phyloP scores from a whole-genome alignment of 345 rosid species.

The Gossypium rotundifolium region DNA sequence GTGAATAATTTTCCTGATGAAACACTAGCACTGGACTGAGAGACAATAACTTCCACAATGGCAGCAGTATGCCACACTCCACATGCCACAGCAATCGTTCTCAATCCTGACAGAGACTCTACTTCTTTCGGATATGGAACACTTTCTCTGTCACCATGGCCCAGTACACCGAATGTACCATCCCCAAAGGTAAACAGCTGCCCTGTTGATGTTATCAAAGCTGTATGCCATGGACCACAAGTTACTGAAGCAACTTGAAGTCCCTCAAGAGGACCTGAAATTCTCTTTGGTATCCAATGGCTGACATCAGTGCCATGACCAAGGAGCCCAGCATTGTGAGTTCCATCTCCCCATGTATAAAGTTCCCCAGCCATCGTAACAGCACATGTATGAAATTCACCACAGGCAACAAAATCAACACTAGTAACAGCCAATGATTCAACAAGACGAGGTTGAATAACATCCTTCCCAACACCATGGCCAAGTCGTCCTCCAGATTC shows the following conservation, averaged over 20 bases:
- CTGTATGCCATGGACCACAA: constrained; percentile 99
- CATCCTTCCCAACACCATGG: constrained; percentile 78
- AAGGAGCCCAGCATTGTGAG: constrained; percentile 86
- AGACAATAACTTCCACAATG: constrained; percentile 81
- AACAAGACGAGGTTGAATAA: constrained; percentile 64
- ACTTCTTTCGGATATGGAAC: constrained; percentile 77
- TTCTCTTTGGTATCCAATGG: constrained; percentile 98
- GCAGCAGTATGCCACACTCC: constrained; percentile 99
- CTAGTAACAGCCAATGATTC: constrained; percentile 62
- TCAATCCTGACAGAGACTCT: constrained; percentile 78
- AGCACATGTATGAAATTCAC: constrained; percentile 95
- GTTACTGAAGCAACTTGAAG: constrained; percentile 80
- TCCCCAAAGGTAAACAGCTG: constrained; percentile 96
- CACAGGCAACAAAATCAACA: constrained; percentile 86
- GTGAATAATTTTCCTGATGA: constrained; percentile 90
- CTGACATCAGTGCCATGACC: constrained; percentile 88
- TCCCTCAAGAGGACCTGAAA: constrained; percentile 92
- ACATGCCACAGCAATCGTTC: constrained; percentile 78
- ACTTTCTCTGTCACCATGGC: constrained; percentile 77
- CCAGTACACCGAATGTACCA: constrained; percentile 93
- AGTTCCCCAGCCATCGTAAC: constrained; percentile 89
- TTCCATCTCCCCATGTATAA: constrained; percentile 98
- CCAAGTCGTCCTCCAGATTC: constrained; percentile 97
- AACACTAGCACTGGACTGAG: constrained; percentile 67
- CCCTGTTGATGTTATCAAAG: constrained; percentile 75